Base-by-base conservation (phyloP, 148 eudicot species). In the Nepenthes mirabilis region DNA sequence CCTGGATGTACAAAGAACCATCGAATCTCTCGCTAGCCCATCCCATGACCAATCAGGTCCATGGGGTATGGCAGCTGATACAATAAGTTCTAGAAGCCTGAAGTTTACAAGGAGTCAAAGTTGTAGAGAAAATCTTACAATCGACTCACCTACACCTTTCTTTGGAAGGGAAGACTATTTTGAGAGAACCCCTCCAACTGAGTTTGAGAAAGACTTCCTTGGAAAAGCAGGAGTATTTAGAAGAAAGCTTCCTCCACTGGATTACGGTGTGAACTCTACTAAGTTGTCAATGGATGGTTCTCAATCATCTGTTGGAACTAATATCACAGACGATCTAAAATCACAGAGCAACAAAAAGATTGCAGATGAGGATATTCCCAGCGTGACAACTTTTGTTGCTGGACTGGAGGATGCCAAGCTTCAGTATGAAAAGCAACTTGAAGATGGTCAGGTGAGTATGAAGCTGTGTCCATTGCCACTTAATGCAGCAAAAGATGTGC, bases 331-430 rank as follows among this genome's bases (percentile, higher is more conserved):
- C 60, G 95, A 80, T 37, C 37, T 62, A 3, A 83, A 64, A 55
- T 65, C 85, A 53, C 80, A 56, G 61, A 72, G 70, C 45, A 62
- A 71, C 64, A 72, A 59, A 35, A 72, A 37, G 64, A 55, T 59
- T 10, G 68, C 69, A 23, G 88, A 88, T 65, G 91, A 82, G 67
- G 85, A 84, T 63, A 82, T 93, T 55, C 83, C 96, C n/a, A 86
- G 83, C 67, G 77, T 93, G 14, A 78, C 78, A 60, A 72, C 72
- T 59, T 93, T 93, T 69, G 88, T 93, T 55, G 95, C 91, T 32
- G 91, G 91, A 57, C 75, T 93, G 69, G 82, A 83, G 70, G 90
- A 83, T 72, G 96, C 96, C 49, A 86, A 86, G 75, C 78, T 78
- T 61, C 90, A 83, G 67, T 81, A 80, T 73, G 91, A 82, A 66